phyloP scores from a whole-genome alignment of 2,329 filamentous ascomycete genomes.

The Blastomyces parvus region DNA sequence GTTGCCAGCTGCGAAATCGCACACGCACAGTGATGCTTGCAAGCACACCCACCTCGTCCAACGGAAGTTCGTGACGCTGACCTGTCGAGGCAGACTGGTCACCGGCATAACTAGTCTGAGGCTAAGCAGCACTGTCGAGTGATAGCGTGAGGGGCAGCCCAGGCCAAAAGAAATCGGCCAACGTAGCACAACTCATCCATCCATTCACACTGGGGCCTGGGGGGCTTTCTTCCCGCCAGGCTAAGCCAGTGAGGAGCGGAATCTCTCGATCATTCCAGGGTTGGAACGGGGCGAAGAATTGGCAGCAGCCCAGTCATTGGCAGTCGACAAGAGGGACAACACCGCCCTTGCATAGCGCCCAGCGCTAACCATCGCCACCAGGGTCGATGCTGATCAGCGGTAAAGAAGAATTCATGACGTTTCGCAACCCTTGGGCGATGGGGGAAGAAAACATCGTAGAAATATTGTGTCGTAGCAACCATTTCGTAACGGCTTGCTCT shows the following conservation, averaged over 20 bases:
- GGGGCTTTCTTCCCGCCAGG: background rate
- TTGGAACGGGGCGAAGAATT: background rate
- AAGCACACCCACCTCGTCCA: background rate
- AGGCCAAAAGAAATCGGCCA: background rate
- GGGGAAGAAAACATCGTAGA: background rate
- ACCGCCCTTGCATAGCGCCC: constrained; percentile 5
- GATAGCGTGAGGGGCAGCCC: background rate
- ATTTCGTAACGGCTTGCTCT: background rate
- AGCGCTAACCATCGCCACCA: constrained; percentile 3
- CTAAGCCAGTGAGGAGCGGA: background rate
- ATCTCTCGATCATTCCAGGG: background rate
- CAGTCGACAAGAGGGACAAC: background rate
- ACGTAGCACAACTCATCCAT: background rate
- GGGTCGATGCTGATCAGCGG: background rate
- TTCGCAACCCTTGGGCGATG: background rate
- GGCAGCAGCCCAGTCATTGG: background rate
- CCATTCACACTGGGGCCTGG: background rate
- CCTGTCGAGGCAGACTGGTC: background rate
- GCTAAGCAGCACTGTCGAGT: background rate
- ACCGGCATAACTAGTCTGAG: background rate
- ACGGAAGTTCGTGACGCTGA: background rate
- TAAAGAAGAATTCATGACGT: background rate
- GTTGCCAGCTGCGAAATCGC: constrained; percentile 1
- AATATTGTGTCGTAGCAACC: background rate
- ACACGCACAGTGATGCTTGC: background rate